Base-by-base conservation (phyloP, 2,329 filamentous ascomycete genomes). In the Curvularia hawaiiensis region DNA sequence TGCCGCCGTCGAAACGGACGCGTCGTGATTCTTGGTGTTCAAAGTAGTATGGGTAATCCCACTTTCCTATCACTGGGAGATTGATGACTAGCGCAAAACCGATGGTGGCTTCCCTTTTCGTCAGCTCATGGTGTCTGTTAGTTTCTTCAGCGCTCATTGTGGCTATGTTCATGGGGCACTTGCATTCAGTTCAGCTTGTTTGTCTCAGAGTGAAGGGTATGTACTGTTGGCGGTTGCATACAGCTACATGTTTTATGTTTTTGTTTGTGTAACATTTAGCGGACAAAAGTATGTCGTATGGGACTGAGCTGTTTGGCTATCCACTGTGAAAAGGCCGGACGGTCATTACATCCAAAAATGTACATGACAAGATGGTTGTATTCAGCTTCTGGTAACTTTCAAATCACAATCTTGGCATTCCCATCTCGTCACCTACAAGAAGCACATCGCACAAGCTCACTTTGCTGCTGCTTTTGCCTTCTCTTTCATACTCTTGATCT, bases 1-100 rank as follows among this genome's bases (percentile, higher is more conserved):
- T 72, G 43, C 65, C 61, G 22, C 52, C 58, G 10, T 45, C 56
- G 16, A 75, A 74, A 57, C 70, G 75, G 22, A 70, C 68, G 55
- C 70, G 74, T 52, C 67, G 66, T 38, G 65, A 61, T n/a, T 70
- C 66, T 20, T 63, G 50, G 46, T 66, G 58, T 44, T 70, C 53
- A 61, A 38, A 11, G 38, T 28, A 18, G 26, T 26, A 12, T 31
- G 11, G 30, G n/a, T 9, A 58, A 58, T n/a, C 56, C 51, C 54
- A 50, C 33, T 22, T 51, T 50, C 45, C 43, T 40, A 9, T 7
- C 43, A 4, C 35, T 26, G 14, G 5, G 18, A 45, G 45, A 16
- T 52, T 24, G 45, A 45, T 49, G 45, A 53, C 45, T 47, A 47
- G 35, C 41, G 20, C 45, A 43, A n/a, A 12, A 28, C 50, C 24